Evolutionary conservation across 2,329 filamentous ascomycete species (phyloP), one percentile per base, ranked within the genome.

Genomic region (Monosporascus sp.): DNA sequence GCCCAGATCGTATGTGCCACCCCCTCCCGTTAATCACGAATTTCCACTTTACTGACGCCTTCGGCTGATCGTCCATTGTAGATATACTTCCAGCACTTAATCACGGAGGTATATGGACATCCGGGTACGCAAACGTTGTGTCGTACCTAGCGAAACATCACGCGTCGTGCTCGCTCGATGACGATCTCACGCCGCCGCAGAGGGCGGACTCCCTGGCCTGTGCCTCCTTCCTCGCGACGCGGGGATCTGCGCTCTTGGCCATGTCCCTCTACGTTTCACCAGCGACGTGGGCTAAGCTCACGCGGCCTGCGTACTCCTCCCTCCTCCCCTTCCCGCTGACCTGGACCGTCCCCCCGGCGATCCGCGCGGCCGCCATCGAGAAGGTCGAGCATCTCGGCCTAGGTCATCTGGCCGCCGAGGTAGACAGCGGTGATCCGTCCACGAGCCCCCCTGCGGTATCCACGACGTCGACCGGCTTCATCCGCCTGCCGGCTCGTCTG

Each of bases 181-280:
- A 66, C 56, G 56, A 60, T 52, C 68, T 80, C 54, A 66, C 66
- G 18, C 56, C 70, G 27, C 56, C 63, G 6, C 73, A 76, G 60
- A 62, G 63, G 37, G 79, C 79, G 24, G 78, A 83, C 62, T 59
- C 65, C 47, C 64, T 75, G 58, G 83, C 76, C 56, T 78, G 80
- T 71, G 76, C 82, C 37, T 81, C 89, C 57, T 92, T 92, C 70
- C 74, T 97, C 60, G 78, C 85, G 66, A 81, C 85, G 25, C 84
- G 87, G 54, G 89, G 87, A n/a, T 83, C 85, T 48, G 83, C 87
- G 35, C 81, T 97, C 55, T 70, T 97, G 62, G 89, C 95, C 62
- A 84, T 97, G 53, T 92, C 86, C 49, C 85, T 97, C 61, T 97
- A 95, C 70, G 88, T 94, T 58, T 94, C 91, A 35, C 89, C 87